phyloP scores from a whole-genome alignment of 2,329 filamentous ascomycete genomes.

The Penicillium glabrum region DNA sequence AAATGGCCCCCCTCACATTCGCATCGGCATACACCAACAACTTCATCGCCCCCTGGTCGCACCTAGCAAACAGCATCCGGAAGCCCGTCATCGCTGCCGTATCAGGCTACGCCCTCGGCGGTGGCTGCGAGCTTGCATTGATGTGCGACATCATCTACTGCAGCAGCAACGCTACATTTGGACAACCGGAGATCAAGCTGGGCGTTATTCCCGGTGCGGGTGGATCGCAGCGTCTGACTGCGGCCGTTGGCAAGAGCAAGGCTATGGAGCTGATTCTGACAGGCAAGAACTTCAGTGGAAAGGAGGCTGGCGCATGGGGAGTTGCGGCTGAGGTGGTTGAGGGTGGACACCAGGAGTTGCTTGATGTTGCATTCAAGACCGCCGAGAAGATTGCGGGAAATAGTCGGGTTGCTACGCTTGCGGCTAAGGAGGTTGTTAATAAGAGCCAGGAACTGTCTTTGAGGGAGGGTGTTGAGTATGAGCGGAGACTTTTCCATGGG shows the following conservation, averaged over 20 bases:
- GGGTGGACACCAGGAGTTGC: conserved; percentile 71
- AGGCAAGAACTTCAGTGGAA: conserved; percentile 77
- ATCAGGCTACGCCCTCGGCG: conserved; percentile 89
- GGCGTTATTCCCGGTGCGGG: conserved; percentile 90
- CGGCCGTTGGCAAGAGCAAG: conserved; percentile 77
- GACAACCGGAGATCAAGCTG: conserved; percentile 95
- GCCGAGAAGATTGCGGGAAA: conserved; percentile 88
- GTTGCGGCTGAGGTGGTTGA: conserved; percentile 81
- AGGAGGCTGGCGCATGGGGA: conserved; percentile 86
- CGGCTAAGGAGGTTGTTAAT: conserved; percentile 96
- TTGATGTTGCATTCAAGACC: conserved; percentile 76
- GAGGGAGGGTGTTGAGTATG: conserved; percentile 89
- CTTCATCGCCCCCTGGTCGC: conserved; percentile 95
- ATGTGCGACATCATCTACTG: conserved; percentile 98
- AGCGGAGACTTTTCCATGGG: conserved; percentile 88
- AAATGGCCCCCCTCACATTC: conserved; percentile 94
- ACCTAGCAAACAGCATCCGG: conserved; percentile 78
- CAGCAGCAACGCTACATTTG: conserved; percentile 81
- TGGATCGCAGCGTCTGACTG: conserved; percentile 83
- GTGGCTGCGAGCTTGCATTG: conserved; percentile 93
- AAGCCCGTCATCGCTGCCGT: conserved; percentile 94
- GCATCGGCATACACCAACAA: conserved; percentile 80
- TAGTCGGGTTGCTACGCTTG: conserved; percentile 82
- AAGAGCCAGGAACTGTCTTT: conserved; percentile 93
- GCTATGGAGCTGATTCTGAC: conserved; percentile 93